A percentile compares a stretch with the other conserved stretches of the same genome.
Evolutionary conservation across 148 eudicot species (phyloP).

Genomic region (Linanthus parryae): DNA sequence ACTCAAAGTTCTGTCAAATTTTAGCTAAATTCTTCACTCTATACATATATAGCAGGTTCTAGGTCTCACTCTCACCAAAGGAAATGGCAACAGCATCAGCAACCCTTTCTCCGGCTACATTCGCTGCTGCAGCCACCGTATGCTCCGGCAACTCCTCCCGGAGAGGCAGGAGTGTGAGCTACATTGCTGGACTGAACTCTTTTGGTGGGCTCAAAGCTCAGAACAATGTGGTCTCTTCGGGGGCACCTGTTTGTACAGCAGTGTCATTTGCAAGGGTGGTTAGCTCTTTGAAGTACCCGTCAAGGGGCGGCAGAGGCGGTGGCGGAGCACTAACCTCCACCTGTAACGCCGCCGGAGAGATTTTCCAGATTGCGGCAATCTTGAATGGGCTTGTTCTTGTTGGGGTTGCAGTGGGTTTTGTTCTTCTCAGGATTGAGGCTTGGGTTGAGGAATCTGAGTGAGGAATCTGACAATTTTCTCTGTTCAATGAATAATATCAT

Average conservation of each 20-base stretch:
- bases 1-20: background rate
- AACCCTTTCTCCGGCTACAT: slow-evolving; percentile 10
- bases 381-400: slow-evolving; percentile 47
- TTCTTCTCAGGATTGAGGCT: slow-evolving; percentile 45
- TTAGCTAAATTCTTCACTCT: background rate
- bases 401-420: slow-evolving; percentile 54
- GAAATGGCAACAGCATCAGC: slow-evolving; percentile 38
- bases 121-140: slow-evolving; percentile 12
- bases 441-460: slow-evolving; percentile 44
- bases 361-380: slow-evolving; percentile 47
- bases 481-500: background rate
- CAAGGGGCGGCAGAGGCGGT: slow-evolving; percentile 8
- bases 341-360: slow-evolving; percentile 44
- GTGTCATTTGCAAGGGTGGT: slow-evolving; percentile 34
- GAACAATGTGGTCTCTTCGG: slow-evolving; percentile 22
- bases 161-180: slow-evolving; percentile 12
- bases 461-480: background rate
- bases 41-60: background rate
- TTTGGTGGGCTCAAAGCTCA: slow-evolving; percentile 37
- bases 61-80: background rate
- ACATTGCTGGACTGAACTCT: slow-evolving; percentile 25
- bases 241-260: slow-evolving; percentile 25
- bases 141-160: slow-evolving; percentile 10
- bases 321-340: slow-evolving; percentile 30
- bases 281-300: slow-evolving; percentile 17